phyloP scores from a whole-genome alignment of 2,329 filamentous ascomycete species.

The Penicillium sp. region DNA sequence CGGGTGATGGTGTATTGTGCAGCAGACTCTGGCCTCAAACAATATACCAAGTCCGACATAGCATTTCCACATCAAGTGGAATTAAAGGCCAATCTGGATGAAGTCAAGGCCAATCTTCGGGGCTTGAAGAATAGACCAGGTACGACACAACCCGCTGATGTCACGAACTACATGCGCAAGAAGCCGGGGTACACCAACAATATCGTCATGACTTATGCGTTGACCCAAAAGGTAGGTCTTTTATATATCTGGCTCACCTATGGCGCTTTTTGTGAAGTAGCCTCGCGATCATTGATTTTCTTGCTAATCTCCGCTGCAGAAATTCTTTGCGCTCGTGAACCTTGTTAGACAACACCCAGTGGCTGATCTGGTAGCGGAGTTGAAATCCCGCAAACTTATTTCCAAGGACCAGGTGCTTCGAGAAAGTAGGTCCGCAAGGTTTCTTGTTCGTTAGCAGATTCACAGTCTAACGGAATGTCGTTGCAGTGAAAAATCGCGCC shows the following conservation, averaged over 20 bases:
- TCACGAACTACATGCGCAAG: slow-evolving; percentile 72
- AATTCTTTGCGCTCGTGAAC: slow-evolving; percentile 69
- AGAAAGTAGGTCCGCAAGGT: slow-evolving; percentile 60
- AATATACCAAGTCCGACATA: slow-evolving; percentile 65
- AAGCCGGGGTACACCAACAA: slow-evolving; percentile 69
- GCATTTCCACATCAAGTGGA: slow-evolving; percentile 91
- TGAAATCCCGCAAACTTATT: slow-evolving; percentile 69
- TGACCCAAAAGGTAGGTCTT: slow-evolving; percentile 74
- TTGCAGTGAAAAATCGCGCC: slow-evolving; percentile 72
- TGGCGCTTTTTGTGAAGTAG: background rate
- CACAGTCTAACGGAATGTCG: background rate
- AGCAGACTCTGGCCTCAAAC: slow-evolving; percentile 56
- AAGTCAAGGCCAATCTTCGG: slow-evolving; percentile 88
- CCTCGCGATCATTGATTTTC: no score
- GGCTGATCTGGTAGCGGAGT: slow-evolving; percentile 65
- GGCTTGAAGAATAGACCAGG: slow-evolving; percentile 95
- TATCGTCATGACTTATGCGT: slow-evolving; percentile 83
- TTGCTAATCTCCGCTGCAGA: slow-evolving; percentile 48
- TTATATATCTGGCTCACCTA: background rate
- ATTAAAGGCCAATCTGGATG: slow-evolving; percentile 81
- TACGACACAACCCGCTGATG: slow-evolving; percentile 88
- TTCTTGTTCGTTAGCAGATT: background rate
- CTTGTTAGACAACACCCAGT: slow-evolving; percentile 73
- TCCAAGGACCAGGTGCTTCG: slow-evolving; percentile 76
- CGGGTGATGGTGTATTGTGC: slow-evolving; percentile 84